Evolutionary conservation across 2,329 filamentous ascomycete genomes (phyloP), one percentile per base, ranked within the genome.

Genomic region (Fusarium miscanthi): DNA sequence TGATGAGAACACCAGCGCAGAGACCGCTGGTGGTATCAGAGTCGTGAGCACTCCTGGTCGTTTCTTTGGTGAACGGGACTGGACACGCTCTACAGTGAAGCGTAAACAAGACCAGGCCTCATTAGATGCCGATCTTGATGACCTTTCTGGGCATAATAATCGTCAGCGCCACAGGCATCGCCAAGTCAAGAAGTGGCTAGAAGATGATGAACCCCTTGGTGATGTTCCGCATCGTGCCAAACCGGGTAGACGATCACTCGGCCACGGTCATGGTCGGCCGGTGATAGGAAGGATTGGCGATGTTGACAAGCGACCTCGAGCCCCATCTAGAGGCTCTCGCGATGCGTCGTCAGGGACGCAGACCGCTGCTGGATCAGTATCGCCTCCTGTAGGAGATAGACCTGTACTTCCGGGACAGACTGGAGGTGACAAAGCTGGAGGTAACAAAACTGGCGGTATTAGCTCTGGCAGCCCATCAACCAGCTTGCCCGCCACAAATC

Each of bases 371-470:
- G 27, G 52, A 19, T 12, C 37, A 43, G 2, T 2, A 3, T 11
- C 52, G 0, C 11, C 52, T 8, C 14, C 14, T 21, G 16, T 6
- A 2, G 25, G 27, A 0, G 27, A 54, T 5, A 23, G 16, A 8
- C 27, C 37, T 23, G 37, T 6, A 2, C 27, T 31, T 10, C 37
- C 52, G 3, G 27, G 37, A 3, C 21, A 43, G 2, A 6, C 37
- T 43, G 52, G 37, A 43, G 52, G 16, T 21, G 37, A 54, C 30
- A 30, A 42, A 1, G 4, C 37, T 42, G 51, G 37, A 42, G 51
- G 21, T 19, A 25, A 54, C 4, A 54, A 42, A 16, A 0, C 14
- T 23, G 27, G 16, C 3, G 16, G 21, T 0, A 31, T 3, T 23
- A 37, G 52, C 0, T 54, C 52, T 11, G 37, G 27, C 11, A 0